Conservation (phyloP, 768 basidiomycete genomes). For the Termitomyces sp. region DNA sequence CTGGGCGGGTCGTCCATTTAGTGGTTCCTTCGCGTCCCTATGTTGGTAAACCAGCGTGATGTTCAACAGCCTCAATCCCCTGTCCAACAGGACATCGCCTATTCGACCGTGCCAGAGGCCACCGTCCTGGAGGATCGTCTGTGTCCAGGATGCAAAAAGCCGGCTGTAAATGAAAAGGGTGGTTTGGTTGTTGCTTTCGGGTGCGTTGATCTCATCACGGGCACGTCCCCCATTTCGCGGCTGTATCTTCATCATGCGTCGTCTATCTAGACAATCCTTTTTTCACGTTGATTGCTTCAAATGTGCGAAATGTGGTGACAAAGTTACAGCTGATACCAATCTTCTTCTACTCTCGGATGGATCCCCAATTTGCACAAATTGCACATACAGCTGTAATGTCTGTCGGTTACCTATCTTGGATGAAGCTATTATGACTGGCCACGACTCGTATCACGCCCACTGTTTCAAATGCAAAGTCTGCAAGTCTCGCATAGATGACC, state of each 20-base stretch:
- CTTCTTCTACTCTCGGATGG: slow-evolving; percentile 96
- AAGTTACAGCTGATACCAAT: slow-evolving; percentile 95
- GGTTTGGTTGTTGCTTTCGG: slow-evolving; percentile 95
- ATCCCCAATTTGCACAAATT: slow-evolving; percentile 91
- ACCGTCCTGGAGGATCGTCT: slow-evolving; percentile 46
- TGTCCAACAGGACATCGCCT: slow-evolving; percentile 18
- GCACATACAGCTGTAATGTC: slow-evolving; percentile 93
- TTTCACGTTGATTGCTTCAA: slow-evolving; percentile 96
- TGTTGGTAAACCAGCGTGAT: slow-evolving; percentile 22
- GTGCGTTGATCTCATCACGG: slow-evolving; percentile 42
- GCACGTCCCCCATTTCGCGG: neutral
- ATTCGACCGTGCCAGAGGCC: slow-evolving; percentile 17
- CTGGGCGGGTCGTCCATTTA: slow-evolving; percentile 8
- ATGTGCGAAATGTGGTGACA: slow-evolving; percentile 91
- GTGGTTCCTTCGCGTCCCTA: slow-evolving; percentile 4
- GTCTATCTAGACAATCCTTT: slow-evolving; percentile 68
- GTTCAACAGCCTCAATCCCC: slow-evolving; percentile 24
- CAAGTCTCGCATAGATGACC: slow-evolving; percentile 91
- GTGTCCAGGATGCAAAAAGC: slow-evolving; percentile 80
- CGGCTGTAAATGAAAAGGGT: slow-evolving; percentile 75
- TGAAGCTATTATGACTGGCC: slow-evolving; percentile 99
- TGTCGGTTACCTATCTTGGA: slow-evolving; percentile 93
- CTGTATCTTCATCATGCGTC: neutral
- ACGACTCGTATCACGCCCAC: slow-evolving; percentile 97
- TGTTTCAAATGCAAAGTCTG: slow-evolving; percentile 99